A percentile compares a stretch with the other conserved stretches of the same genome.
Evolutionary conservation across 1,284 basidiomycete genomes (phyloP).

Genomic region (Phellinidium pouzarii): DNA sequence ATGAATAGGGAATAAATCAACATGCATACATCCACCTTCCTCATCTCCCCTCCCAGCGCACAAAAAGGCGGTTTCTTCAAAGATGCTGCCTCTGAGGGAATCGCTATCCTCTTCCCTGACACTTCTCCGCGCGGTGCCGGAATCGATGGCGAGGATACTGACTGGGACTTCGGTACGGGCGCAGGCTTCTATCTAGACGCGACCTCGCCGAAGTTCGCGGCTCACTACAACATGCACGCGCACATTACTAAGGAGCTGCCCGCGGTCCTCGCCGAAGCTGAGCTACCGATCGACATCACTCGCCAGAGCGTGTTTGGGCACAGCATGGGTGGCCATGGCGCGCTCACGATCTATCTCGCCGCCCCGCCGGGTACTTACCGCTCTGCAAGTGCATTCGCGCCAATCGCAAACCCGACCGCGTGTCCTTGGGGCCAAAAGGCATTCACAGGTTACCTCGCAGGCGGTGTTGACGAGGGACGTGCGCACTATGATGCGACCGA

Average conservation of each 20-base stretch:
- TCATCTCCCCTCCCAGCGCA: conserved; percentile 40
- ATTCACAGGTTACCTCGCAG: conserved; percentile 82
- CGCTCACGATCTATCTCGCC: conserved; percentile 85
- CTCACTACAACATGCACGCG: conserved; percentile 89
- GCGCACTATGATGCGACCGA: conserved; percentile 79
- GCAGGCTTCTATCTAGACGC: conserved; percentile 95
- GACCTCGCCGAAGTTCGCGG: conserved; percentile 70
- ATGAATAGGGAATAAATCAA: background rate
- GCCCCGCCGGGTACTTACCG: conserved; percentile 66
- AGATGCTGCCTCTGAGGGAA: conserved; percentile 73
- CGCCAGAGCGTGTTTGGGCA: conserved; percentile 82
- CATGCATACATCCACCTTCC: conserved; percentile 6
- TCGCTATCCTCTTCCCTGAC: conserved; percentile 94
- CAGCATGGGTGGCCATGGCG: conserved; percentile 92
- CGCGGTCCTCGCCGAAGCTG: conserved; percentile 60
- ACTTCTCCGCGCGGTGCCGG: conserved; percentile 92
- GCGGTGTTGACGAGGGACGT: conserved; percentile 73
- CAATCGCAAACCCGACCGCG: conserved; percentile 83
- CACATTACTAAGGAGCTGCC: conserved; percentile 82
- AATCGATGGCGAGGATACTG: conserved; percentile 80
- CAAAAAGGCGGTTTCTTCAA: conserved; percentile 86
- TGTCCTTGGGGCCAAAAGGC: conserved; percentile 93
- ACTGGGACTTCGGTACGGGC: conserved; percentile 56
- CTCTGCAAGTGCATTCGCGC: conserved; percentile 91
- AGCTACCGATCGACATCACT: conserved; percentile 61